Percentiles rank a stretch among this genome's conserved stretches.
phyloP scores from a whole-genome alignment of 495 filamentous ascomycete species.

The Podospora pseudocomata region DNA sequence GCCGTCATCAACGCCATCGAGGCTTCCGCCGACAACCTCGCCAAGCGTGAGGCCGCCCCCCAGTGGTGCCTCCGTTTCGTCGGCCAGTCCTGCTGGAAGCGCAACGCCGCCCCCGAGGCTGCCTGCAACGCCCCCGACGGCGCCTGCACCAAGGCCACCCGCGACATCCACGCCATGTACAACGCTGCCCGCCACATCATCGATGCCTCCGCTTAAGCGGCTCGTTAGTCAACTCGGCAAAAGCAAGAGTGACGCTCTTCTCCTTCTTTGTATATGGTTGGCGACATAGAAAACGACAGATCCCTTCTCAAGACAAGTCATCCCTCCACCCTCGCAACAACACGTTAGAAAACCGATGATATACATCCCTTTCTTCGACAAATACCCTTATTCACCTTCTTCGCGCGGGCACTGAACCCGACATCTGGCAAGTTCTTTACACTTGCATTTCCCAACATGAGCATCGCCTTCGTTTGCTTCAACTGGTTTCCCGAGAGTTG shows the following conservation, averaged over 20 bases:
- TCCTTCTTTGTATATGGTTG: constrained; percentile 5
- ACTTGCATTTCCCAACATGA: constrained; percentile 9
- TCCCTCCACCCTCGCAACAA: background rate
- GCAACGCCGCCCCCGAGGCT: constrained; percentile 26
- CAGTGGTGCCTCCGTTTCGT: constrained; percentile 10
- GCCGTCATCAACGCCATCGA: constrained; percentile 20
- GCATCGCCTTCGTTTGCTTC: background rate
- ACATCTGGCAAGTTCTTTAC: background rate
- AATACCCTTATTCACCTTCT: background rate
- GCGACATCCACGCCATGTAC: constrained; percentile 36
- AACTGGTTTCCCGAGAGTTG: background rate
- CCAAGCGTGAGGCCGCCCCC: constrained; percentile 28
- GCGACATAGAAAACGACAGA: background rate
- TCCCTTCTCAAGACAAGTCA: background rate
- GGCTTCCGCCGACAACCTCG: background rate
- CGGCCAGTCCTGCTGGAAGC: constrained; percentile 27
- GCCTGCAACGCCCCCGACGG: constrained; percentile 29
- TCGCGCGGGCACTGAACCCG: constrained; percentile 4
- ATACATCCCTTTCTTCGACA: background rate
- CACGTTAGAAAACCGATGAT: background rate
- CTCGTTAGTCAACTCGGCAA: background rate
- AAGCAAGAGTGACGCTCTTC: background rate
- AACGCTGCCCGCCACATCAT: constrained; percentile 32
- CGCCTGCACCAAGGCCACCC: constrained; percentile 34
- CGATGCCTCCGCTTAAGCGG: constrained; percentile 21